Evolutionary conservation across 2,329 filamentous ascomycete species (phyloP), one percentile per base, ranked within the genome.

Genomic region (Fusarium secorum): DNA sequence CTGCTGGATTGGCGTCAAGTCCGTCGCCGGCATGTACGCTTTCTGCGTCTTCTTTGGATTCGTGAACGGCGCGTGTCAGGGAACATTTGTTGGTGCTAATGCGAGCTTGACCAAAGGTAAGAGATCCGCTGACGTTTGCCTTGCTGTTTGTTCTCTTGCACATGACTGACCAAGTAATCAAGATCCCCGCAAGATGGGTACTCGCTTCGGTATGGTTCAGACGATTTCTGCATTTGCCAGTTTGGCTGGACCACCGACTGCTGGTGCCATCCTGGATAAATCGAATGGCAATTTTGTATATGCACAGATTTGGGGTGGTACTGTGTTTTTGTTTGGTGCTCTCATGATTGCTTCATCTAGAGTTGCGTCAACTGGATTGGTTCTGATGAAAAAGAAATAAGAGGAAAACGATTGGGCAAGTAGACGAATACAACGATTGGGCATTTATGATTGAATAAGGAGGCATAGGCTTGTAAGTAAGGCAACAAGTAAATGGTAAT

Each of bases 271-370:
- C 30, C 75, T 79, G 32, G 71, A 77, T 45, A 65, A 59, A 22
- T 70, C 71, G 15, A 70, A 69, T 1, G 74, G 71, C 3, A 65
- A 74, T 18, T 85, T 83, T 67, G 59, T 81, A 18, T 81, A 81
- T 72, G 83, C 84, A 4, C 84, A 86, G 75, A 69, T 85, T 39
- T 86, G 84, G 84, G 83, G 80, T 3, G 84, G 83, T 4, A 74
- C 74, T 11, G 81, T 85, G 14, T 79, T 84, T 60, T 66, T 81
- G 33, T 60, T 76, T 33, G 81, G 78, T 18, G 76, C 80, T 9
- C 32, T 78, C 20, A 73, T 77, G 39, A 66, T 83, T 26, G 63
- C 66, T n/a, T 78, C 77, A 8, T 78, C 79, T 57, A 79, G 81
- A 53, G 72, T 75, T 48, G 78, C 77, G 35, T 76, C 75, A n/a